Percentiles rank a stretch among this genome's conserved stretches.
Evolutionary conservation across 441 rosid species (phyloP).

Genomic region (Bruguiera hainesii): DNA sequence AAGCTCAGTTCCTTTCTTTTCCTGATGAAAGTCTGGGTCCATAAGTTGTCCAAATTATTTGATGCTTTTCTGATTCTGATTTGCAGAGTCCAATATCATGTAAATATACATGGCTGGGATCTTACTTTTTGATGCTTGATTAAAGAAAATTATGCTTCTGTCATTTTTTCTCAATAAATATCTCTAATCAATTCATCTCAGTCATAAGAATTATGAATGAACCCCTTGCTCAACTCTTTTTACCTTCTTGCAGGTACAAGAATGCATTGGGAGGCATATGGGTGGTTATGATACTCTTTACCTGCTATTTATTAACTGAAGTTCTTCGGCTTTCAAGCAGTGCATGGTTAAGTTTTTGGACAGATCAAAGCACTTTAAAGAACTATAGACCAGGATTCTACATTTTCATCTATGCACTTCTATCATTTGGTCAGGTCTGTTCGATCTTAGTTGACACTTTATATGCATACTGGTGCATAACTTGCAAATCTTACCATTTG

Average conservation of each 20-base stretch:
- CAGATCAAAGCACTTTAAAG: conserved; percentile 67
- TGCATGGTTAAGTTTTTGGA: conserved; percentile 94
- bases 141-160: not conserved
- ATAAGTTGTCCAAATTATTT: not conserved
- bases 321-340: conserved; percentile 87
- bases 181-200: not conserved
- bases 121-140: not conserved
- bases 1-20: conserved; percentile 9
- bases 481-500: not conserved
- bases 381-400: conserved; percentile 56
- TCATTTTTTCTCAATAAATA: not conserved
- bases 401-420: conserved; percentile 69
- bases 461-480: not conserved
- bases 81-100: not conserved
- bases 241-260: conserved; percentile 57
- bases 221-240: not conserved
- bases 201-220: too few species aligned
- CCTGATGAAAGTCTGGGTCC: too few species aligned
- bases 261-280: conserved; percentile 80
- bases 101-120: not conserved
- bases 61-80: not conserved
- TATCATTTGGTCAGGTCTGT: conserved; percentile 84
- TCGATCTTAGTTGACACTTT: conserved; percentile 7
- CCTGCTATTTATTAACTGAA: conserved; percentile 72
- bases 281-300: conserved; percentile 71